These are phyloP conservation scores for Venturiaceae sp. DNA, from an alignment of 2,329 filamentous ascomycete species.

Conservation along the genomic window DNA sequence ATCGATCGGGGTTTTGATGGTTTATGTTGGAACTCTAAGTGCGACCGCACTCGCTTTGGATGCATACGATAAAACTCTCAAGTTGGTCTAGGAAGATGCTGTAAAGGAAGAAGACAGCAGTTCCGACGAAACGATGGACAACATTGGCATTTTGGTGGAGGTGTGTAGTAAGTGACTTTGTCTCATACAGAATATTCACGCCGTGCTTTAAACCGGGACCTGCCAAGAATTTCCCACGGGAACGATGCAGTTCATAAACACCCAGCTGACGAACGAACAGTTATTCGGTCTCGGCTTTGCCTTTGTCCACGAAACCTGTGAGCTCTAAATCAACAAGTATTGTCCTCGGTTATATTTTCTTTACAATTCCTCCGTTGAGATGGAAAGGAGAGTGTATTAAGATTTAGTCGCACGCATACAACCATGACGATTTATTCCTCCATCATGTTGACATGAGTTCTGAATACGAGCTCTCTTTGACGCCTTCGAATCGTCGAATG, in stretches of 20 bases:
- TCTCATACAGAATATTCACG: not conserved
- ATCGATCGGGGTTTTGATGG: constrained; percentile 66
- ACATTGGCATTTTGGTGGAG: not conserved
- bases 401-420: no score
- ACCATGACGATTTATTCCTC: no score
- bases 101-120: not conserved
- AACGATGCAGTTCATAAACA: no score
- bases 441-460: not conserved
- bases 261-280: no score
- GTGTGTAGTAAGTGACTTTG: not conserved
- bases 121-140: not conserved
- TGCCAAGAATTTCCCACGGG: not conserved
- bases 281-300: no score
- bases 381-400: no score
- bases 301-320: no score
- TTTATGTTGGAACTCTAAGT: constrained; percentile 60
- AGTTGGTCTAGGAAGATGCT: not conserved
- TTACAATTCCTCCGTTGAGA: no score
- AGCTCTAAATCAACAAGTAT: no score
- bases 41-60: constrained; percentile 59
- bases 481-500: not conserved
- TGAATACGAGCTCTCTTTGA: not conserved
- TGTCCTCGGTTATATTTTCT: no score
- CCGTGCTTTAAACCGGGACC: not conserved
- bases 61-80: constrained; percentile 40